Evolutionary conservation across 2,329 filamentous ascomycete genomes (phyloP).

Genomic region (Trichoderma harzianum): DNA sequence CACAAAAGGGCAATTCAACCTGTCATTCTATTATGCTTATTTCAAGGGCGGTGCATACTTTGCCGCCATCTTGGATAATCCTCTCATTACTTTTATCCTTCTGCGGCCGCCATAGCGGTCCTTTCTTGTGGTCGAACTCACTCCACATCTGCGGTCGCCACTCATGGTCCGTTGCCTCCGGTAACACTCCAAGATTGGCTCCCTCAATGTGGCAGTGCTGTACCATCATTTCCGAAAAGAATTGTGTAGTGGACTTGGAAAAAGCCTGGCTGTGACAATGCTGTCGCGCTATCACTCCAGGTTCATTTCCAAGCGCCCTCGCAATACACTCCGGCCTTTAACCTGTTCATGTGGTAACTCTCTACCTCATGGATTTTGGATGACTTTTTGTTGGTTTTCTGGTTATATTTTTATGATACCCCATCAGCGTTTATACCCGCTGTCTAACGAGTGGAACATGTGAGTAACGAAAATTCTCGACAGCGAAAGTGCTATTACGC

Average conservation of each 20-base stretch:
- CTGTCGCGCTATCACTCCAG: conserved; percentile 47
- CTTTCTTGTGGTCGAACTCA: not conserved
- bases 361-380: not conserved
- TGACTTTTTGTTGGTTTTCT: conserved; percentile 7
- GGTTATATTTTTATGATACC: conserved; percentile 37
- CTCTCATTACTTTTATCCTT: not conserved
- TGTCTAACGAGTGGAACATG: conserved; percentile 38
- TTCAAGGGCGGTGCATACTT: conserved; percentile 17
- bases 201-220: conserved; percentile 44
- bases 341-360: not conserved
- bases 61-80: not conserved
- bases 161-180: not conserved
- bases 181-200: not conserved
- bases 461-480: conserved; percentile 36
- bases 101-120: not conserved
- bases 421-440: conserved; percentile 45
- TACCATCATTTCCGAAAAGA: conserved; percentile 42
- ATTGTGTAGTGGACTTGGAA: conserved; percentile 17
- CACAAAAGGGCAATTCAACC: conserved; percentile 36
- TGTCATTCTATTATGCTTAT: conserved; percentile 27
- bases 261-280: conserved; percentile 45
- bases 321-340: conserved; percentile 11
- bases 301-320: conserved; percentile 15
- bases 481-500: conserved; percentile 55
- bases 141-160: not conserved